These are phyloP conservation scores for Cryphonectria nitschkei DNA, from an alignment of 2,329 filamentous ascomycete species.

Conservation along the genomic window DNA sequence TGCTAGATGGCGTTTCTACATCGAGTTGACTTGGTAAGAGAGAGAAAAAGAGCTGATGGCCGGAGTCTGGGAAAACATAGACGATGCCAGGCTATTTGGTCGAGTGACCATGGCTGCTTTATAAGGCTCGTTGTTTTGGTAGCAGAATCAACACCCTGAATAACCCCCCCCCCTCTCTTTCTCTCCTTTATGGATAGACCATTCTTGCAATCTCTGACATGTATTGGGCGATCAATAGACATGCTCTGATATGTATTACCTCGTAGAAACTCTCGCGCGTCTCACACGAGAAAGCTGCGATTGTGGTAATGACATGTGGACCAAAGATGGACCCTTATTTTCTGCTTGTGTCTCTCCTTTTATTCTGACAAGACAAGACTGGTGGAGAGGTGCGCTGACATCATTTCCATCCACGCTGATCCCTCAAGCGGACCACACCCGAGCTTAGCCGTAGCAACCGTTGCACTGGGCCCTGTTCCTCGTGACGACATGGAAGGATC, in stretches of 20 bases:
- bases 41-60: slow-evolving; percentile 5
- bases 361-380: not conserved
- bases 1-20: slow-evolving; percentile 18
- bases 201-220: not conserved
- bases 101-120: slow-evolving; percentile 30
- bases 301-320: not conserved
- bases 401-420: slow-evolving; percentile 3
- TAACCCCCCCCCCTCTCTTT: slow-evolving; percentile 13
- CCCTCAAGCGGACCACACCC: not conserved
- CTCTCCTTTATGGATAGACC: not conserved
- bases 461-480: not conserved
- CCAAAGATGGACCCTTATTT: not conserved
- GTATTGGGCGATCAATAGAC: not conserved
- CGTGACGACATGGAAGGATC: not conserved
- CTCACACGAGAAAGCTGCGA: not conserved
- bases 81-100: slow-evolving; percentile 28
- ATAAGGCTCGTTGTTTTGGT: slow-evolving; percentile 25
- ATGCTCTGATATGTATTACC: not conserved
- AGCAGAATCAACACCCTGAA: slow-evolving; percentile 27
- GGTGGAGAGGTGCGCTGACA: slow-evolving; percentile 12
- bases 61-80: slow-evolving; percentile 20
- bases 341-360: not conserved
- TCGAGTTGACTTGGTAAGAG: slow-evolving; percentile 18
- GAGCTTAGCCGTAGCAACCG: not conserved
- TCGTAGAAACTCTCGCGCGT: not conserved